Conservation (phyloP, 768 basidiomycete genomes). For the Ramaria sp. region DNA sequence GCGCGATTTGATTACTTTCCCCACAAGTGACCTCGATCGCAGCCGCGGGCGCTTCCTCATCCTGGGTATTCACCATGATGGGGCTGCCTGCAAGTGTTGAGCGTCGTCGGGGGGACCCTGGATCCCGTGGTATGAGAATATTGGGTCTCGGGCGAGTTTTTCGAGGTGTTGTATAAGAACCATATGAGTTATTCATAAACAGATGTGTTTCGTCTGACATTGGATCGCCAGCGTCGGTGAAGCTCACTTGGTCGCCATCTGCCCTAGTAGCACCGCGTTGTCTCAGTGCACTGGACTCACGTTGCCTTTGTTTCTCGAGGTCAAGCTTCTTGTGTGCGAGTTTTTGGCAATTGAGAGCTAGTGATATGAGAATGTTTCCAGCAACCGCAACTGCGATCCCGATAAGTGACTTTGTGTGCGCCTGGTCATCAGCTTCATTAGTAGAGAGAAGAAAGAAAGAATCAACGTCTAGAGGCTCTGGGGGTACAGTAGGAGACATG, state of each 20-base stretch:
- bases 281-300: conserved; percentile 11
- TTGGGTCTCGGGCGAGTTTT: neutral
- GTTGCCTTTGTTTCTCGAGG: conserved; percentile 19
- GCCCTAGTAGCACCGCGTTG: neutral
- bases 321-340: conserved; percentile 72
- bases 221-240: neutral
- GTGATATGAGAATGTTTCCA: conserved; percentile 81
- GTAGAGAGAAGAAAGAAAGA: neutral
- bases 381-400: conserved; percentile 77
- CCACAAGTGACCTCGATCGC: neutral
- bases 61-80: neutral
- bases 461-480: no score
- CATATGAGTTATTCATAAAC: neutral
- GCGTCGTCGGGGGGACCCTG: neutral
- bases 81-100: neutral
- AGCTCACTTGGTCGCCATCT: neutral
- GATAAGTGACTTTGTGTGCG: conserved; percentile 33
- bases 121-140: neutral
- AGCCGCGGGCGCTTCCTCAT: neutral
- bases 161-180: neutral
- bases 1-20: neutral
- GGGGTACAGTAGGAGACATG: no score
- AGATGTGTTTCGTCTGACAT: neutral
- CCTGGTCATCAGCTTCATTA: neutral
- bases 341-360: conserved; percentile 90